These are phyloP conservation scores for Globisporangium uncinulatum DNA, from an alignment of 352 stramenopile species.

Conservation along the genomic window DNA sequence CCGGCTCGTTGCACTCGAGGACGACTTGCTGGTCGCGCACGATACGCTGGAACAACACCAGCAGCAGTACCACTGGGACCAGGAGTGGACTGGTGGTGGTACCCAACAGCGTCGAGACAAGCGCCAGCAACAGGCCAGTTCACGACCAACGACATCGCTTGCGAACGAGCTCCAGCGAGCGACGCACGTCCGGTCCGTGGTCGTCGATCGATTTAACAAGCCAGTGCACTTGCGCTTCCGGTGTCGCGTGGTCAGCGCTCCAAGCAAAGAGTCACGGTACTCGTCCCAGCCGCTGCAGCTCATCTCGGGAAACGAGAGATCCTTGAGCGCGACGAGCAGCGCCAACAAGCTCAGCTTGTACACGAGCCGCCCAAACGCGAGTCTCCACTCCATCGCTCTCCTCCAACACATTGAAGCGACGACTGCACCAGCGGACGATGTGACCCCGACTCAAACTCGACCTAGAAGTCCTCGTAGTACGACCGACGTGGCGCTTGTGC, in stretches of 20 bases:
- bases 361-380: constrained; percentile 1
- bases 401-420: too few species aligned
- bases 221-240: constrained; percentile 17
- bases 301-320: background rate
- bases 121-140: background rate
- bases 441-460: too few species aligned
- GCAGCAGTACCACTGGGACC: background rate
- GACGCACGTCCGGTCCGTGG: constrained; percentile 4
- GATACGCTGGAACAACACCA: background rate
- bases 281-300: background rate
- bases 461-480: background rate
- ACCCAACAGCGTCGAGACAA: constrained; percentile 5
- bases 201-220: constrained; percentile 17
- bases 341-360: constrained; percentile 5
- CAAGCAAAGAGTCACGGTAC: background rate
- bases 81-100: background rate
- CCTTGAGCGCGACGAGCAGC: background rate
- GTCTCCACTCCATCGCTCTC: constrained; percentile 11
- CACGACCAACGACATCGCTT: background rate
- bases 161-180: background rate
- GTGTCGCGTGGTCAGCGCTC: constrained; percentile 9
- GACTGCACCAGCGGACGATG: too few species aligned
- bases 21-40: constrained; percentile 28
- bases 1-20: constrained; percentile 11
- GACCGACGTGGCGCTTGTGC: constrained; percentile 29